Evolutionary conservation across 129 eudicot species (phyloP).

Genomic region (Flaveria trinervia): DNA sequence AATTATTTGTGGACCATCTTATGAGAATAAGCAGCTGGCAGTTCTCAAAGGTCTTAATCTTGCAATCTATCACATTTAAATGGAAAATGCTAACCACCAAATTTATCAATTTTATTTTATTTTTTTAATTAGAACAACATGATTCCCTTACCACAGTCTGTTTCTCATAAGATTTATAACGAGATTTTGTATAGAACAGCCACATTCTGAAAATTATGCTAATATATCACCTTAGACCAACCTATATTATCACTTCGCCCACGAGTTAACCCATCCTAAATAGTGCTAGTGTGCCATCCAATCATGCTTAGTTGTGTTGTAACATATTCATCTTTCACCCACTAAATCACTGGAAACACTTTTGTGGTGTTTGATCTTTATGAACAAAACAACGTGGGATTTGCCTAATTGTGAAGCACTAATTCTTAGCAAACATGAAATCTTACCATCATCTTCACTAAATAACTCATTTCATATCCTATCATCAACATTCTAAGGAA

Average conservation of each 20-base stretch:
- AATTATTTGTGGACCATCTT: constrained; percentile 33
- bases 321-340: too few relatives aligned
- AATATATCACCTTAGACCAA: neutral
- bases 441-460: neutral
- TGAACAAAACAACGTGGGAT: neutral
- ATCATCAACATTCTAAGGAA: too few relatives aligned
- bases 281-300: too few relatives aligned
- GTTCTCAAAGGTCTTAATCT: constrained; percentile 37
- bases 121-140: neutral
- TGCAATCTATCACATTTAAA: constrained; percentile 32
- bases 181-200: neutral
- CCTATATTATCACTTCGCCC: neutral
- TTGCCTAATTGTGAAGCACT: neutral
- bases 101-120: constrained; percentile 14
- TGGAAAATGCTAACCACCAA: constrained; percentile 34
- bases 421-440: neutral
- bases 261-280: neutral
- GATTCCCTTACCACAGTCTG: constrained; percentile 3
- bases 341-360: neutral
- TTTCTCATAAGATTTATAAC: neutral
- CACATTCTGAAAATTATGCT: neutral
- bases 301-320: too few relatives aligned
- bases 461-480: constrained; percentile 6
- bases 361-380: neutral
- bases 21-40: constrained; percentile 47